These are phyloP conservation scores for Chytriomyces sp. DNA, from an alignment of 192 early-diverging fungal species.

Conservation along the genomic window DNA sequence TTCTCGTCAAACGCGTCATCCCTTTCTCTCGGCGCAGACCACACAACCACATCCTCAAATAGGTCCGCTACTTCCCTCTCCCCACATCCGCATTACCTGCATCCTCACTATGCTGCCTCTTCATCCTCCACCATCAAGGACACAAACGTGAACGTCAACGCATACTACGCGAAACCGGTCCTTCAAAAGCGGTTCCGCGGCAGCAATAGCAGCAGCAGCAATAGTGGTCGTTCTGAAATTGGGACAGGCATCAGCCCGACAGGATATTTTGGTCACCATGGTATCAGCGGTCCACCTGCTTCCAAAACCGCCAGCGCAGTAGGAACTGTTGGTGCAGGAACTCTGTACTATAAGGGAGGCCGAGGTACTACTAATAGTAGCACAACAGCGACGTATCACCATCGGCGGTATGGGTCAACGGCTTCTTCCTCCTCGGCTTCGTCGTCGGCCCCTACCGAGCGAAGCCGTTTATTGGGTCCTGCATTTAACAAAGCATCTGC, in stretches of 20 bases:
- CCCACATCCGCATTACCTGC: background rate
- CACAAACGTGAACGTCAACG: background rate
- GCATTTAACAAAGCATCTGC: background rate
- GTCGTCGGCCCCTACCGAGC: background rate
- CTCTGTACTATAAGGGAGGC: background rate
- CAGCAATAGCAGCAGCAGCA: background rate
- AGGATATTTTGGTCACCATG: no score
- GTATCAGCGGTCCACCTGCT: no score
- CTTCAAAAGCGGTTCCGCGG: constrained; percentile 9
- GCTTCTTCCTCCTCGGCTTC: no score
- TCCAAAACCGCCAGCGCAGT: no score
- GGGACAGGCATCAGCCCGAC: no score
- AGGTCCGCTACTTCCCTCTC: background rate
- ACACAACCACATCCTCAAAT: background rate
- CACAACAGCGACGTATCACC: background rate
- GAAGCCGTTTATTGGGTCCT: constrained; percentile 3
- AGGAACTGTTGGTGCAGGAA: background rate
- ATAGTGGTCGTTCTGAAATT: background rate
- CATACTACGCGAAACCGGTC: background rate
- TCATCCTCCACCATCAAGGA: background rate
- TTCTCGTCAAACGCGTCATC: background rate
- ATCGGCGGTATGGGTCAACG: background rate
- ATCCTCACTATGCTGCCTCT: background rate
- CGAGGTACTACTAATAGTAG: background rate
- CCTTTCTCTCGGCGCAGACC: background rate